Percentiles rank a stretch among this genome's conserved stretches.
Conservation (phyloP, 331 rosid species). For the Saraca asoca region DNA sequence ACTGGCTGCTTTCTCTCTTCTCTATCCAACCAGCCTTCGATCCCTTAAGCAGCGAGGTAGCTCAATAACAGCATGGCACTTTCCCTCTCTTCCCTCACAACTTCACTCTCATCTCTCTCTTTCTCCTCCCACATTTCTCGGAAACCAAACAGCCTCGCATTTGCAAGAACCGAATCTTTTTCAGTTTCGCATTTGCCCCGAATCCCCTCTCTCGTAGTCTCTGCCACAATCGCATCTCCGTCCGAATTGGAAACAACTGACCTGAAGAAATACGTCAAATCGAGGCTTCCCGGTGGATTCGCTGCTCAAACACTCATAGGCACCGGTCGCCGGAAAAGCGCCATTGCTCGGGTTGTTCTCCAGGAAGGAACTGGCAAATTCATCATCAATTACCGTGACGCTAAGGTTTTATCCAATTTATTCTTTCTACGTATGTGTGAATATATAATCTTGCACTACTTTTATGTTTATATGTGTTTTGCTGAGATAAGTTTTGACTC, state of each 20-base stretch:
- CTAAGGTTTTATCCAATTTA: too few relatives aligned
- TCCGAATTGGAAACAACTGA: conserved; percentile 57
- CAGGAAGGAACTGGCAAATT: conserved; percentile 89
- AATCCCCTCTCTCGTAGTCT: conserved; percentile 43
- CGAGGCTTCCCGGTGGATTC: conserved; percentile 92
- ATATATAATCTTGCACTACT: not conserved
- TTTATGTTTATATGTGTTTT: not conserved
- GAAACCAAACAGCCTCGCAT: conserved; percentile 44
- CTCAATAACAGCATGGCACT: conserved; percentile 47
- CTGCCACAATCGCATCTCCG: conserved; percentile 57
- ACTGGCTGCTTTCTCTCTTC: not conserved
- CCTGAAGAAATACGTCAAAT: conserved; percentile 65
- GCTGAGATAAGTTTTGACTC: not conserved
- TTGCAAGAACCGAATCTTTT: conserved; percentile 43
- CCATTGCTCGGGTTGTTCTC: conserved; percentile 87
- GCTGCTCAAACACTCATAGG: conserved; percentile 87
- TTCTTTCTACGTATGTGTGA: too few relatives aligned
- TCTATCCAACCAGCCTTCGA: not conserved
- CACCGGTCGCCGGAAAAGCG: conserved; percentile 78
- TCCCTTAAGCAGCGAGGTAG: not conserved
- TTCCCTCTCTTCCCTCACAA: conserved; percentile 56
- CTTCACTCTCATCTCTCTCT: conserved; percentile 72
- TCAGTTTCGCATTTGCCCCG: conserved; percentile 40
- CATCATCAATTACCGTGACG: conserved; percentile 71
- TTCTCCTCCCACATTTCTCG: conserved; percentile 72